Evolutionary conservation across 2,329 filamentous ascomycete genomes (phyloP).

Genomic region (Zymoseptoria brevis): DNA sequence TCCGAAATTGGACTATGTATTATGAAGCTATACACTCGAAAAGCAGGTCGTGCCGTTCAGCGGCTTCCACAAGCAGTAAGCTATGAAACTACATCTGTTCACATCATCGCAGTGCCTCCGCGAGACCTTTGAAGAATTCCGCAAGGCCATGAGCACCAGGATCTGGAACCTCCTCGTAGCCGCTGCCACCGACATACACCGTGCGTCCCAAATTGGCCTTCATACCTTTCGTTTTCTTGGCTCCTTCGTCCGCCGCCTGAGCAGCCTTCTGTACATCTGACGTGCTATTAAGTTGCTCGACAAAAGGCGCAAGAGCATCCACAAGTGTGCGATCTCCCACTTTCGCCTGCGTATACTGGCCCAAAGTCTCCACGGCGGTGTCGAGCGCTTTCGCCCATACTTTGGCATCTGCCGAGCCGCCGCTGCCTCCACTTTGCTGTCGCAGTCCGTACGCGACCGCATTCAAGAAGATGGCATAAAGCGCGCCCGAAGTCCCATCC

Average conservation of each 20-base stretch:
- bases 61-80: not conserved
- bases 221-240: conserved; percentile 85
- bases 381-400: conserved; percentile 63
- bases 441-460: conserved; percentile 64
- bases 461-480: conserved; percentile 86
- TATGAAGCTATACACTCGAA: not conserved
- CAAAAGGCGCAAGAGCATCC: conserved; percentile 83
- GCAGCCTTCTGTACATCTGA: conserved; percentile 66
- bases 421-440: conserved; percentile 40
- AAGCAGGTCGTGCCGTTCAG: not conserved
- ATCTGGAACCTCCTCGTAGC: conserved; percentile 65
- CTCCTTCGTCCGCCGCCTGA: conserved; percentile 63
- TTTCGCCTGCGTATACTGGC: conserved; percentile 79
- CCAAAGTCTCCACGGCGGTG: conserved; percentile 61
- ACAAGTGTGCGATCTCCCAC: conserved; percentile 85
- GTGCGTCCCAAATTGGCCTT: conserved; percentile 75
- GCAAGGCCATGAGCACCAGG: conserved; percentile 72
- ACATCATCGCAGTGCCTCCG: conserved; percentile 47
- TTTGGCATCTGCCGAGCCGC: conserved; percentile 30
- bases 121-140: conserved; percentile 73
- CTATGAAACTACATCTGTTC: too few relatives aligned
- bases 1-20: not conserved
- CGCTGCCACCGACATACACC: conserved; percentile 72
- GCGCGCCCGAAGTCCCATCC: conserved; percentile 68
- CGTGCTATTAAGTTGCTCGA: conserved; percentile 59